Evolutionary conservation across 495 filamentous ascomycete genomes (phyloP), one percentile per base, ranked within the genome.

Genomic region (Astrocystis sublimbata): DNA sequence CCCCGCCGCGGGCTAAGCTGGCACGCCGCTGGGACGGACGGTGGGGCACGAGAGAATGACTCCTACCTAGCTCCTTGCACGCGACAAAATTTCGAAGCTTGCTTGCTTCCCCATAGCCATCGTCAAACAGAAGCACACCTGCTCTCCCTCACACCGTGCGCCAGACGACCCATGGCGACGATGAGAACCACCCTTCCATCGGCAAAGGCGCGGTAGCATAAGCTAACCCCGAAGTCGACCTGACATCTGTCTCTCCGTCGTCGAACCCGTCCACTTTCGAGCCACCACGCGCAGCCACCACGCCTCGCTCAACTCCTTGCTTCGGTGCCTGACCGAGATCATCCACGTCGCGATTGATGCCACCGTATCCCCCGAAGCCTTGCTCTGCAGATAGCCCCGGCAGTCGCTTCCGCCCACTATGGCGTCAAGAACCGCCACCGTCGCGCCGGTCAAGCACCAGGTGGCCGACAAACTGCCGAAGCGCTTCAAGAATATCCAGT

Each of bases 401-500:
- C 51, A 35, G 23, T 49, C 15, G 5, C 5, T 36, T 13, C 68
- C 65, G 67, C 61, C 69, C 56, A 66, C 69, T 30, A 41, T 50
- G 31, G 67, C 63, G 6, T 21, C 46, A 17, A 63, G 67, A 40
- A 60, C 9, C 26, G 42, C 68, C 26, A 46, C 68, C 21, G 55
- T 40, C 28, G 45, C 58, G 40, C 70, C 83, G 69, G 82, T 85
- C 73, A 97, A 97, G 81, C 86, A 89, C 79, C 92, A 96, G 81
- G 88, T 98, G 70, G 86, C 92, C 43, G 91, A 96, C 75, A 84
- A 86, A 64, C 77, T 89, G 7, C 93, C 93, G 6, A 96, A 96
- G 82, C 83, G 91, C 61, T 96, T 98, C 76, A 92, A 89, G 69
- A 88, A 93, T 70, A 81, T 98, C 68, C 90, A 94, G 69, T 98